These are phyloP conservation scores for Coemansia sp. DNA, from an alignment of 192 early-diverging fungal species.

Conservation along the genomic window DNA sequence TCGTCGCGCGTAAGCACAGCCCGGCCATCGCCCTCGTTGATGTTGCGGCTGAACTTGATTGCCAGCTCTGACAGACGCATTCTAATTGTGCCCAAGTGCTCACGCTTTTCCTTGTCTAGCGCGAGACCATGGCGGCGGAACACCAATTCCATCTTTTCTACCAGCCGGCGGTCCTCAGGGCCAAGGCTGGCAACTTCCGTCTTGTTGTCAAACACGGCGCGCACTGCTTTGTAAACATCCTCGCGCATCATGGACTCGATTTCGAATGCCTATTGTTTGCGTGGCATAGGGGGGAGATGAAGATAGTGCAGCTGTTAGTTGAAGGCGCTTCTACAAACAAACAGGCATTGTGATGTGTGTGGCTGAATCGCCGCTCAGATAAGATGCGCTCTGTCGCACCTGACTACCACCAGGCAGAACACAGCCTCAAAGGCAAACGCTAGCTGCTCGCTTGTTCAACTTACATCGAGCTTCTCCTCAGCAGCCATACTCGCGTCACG, in stretches of 20 bases:
- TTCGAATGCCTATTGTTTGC: constrained; percentile 52
- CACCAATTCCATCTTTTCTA: constrained; percentile 64
- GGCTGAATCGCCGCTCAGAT: neutral
- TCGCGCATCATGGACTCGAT: constrained; percentile 65
- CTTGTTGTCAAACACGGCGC: constrained; percentile 53
- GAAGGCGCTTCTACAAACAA: neutral
- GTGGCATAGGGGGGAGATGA: neutral
- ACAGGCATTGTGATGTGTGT: neutral
- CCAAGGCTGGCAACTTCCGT: constrained; percentile 52
- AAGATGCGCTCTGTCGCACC: neutral
- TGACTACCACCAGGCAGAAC: neutral
- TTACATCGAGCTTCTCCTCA: constrained; percentile 59
- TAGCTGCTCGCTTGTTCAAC: neutral
- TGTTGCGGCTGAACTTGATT: constrained; percentile 70
- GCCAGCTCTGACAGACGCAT: constrained; percentile 67
- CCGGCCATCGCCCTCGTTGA: constrained; percentile 65
- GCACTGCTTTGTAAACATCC: constrained; percentile 64
- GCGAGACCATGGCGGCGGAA: constrained; percentile 74
- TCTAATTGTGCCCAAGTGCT: constrained; percentile 61
- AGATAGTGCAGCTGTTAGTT: neutral
- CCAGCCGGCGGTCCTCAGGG: constrained; percentile 66
- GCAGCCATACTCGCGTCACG: constrained; percentile 68
- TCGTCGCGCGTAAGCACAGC: constrained; percentile 57
- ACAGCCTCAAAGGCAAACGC: neutral
- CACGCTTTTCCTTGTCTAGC: constrained; percentile 60